A percentile compares a stretch with the other conserved stretches of the same genome.
phyloP scores from a whole-genome alignment of 148 eudicot genomes.

The Fagopyrum homotropicum region DNA sequence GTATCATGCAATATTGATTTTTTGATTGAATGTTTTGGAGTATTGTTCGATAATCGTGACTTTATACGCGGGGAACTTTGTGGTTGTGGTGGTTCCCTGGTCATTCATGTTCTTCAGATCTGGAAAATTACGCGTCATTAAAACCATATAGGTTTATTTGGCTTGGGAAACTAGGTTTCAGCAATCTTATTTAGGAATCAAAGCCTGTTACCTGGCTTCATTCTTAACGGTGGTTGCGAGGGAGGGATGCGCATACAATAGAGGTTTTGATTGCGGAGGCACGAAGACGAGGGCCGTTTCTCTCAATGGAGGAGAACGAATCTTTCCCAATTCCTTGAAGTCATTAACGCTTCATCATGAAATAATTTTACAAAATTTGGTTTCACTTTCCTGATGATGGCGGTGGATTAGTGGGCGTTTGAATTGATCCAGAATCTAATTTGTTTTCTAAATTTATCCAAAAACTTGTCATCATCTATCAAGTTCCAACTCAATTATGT shows the following conservation, averaged over 20 bases:
- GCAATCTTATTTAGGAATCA: background rate
- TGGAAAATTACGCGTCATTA: background rate
- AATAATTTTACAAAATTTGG: too few relatives aligned
- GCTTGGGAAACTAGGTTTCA: background rate
- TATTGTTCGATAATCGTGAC: background rate
- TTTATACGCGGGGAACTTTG: background rate
- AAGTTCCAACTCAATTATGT: too few relatives aligned
- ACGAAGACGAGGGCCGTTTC: background rate
- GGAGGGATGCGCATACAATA: background rate
- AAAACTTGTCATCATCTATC: too few relatives aligned
- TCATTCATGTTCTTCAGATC: slow-evolving; percentile 3
- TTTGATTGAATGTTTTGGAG: background rate
- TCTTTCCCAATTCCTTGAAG: background rate
- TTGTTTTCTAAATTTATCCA: background rate
- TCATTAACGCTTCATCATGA: background rate
- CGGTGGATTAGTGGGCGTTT: background rate
- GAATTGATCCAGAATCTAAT: background rate
- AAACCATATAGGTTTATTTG: background rate
- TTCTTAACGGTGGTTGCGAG: background rate
- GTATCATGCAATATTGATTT: background rate
- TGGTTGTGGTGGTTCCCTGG: background rate
- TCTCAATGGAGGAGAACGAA: background rate
- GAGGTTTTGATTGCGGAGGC: background rate
- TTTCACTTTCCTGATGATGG: background rate
- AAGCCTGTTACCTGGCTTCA: background rate